phyloP scores from a whole-genome alignment of 2,329 filamentous ascomycete species.

The Paraphoma sp. region DNA sequence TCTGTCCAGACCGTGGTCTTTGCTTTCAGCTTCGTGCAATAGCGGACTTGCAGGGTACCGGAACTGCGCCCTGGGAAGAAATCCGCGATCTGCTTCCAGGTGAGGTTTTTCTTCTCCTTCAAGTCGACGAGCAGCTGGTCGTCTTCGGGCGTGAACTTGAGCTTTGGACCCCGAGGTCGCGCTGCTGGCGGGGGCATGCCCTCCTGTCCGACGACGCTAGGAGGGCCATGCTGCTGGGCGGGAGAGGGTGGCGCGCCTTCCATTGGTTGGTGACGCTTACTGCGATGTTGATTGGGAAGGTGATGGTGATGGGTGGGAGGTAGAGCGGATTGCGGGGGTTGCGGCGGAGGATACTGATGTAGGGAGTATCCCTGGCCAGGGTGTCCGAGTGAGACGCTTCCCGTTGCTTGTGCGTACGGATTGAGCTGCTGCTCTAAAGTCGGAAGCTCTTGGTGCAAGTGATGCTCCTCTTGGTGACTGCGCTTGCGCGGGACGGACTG shows the following conservation, averaged over 20 bases:
- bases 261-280: slow-evolving; percentile 68
- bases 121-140: slow-evolving; percentile 86
- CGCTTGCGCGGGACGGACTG: slow-evolving; percentile 50
- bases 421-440: slow-evolving; percentile 49
- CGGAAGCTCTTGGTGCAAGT: slow-evolving; percentile 47
- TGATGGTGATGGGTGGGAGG: slow-evolving; percentile 74
- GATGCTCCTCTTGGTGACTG: slow-evolving; percentile 50
- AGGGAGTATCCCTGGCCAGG: slow-evolving; percentile 46
- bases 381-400: slow-evolving; percentile 49
- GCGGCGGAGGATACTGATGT: slow-evolving; percentile 42
- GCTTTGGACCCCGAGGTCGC: slow-evolving; percentile 82
- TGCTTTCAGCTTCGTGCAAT: slow-evolving; percentile 93
- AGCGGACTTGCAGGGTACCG: slow-evolving; percentile 89
- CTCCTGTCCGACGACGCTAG: slow-evolving; percentile 84
- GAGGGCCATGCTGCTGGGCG: slow-evolving; percentile 64
- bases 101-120: slow-evolving; percentile 93
- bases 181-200: slow-evolving; percentile 87
- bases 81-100: slow-evolving; percentile 97
- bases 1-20: slow-evolving; percentile 94
- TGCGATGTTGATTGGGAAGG: slow-evolving; percentile 72
- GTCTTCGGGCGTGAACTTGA: slow-evolving; percentile 93
- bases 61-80: slow-evolving; percentile 93
- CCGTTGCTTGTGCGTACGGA: slow-evolving; percentile 46
- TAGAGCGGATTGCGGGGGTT: slow-evolving; percentile 31
- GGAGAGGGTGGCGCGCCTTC: slow-evolving; percentile 47